Base-by-base conservation (phyloP, 2,329 filamentous ascomycete genomes). In the Niveomyces coronatus region DNA sequence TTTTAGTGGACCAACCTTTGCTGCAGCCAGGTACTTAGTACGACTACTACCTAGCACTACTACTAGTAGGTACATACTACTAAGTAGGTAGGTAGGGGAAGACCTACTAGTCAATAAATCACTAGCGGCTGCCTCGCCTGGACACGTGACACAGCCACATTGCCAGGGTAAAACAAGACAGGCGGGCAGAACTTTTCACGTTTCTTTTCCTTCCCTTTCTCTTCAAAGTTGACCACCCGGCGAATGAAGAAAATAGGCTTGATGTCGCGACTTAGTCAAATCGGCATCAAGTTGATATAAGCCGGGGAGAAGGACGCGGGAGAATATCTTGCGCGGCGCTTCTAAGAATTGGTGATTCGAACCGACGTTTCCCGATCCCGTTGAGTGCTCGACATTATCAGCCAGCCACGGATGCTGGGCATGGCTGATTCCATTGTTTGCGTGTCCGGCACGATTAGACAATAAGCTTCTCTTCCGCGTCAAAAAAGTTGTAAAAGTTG, bases 351-450 rank as follows among this genome's bases (percentile, higher is more conserved):
- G 71, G 66, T 61, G 67, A 71, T 63, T 71, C 67, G 67, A 62
- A 57, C 53, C 49, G 41, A 60, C 59, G 62, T 73, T 70, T 63
- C 65, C 65, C 71, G 68, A 67, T 76, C 71, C 73, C 73, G 73
- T 77, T 75, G 70, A 74, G 71, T 67, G 66, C 60, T 67, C 71
- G 67, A 76, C 70, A 74, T 71, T n/a, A n/a, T n/a, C n/a, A n/a
- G n/a, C n/a, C n/a, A n/a, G n/a, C n/a, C n/a, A n/a, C n/a, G n/a
- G n/a, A n/a, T n/a, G n/a, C n/a, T n/a, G n/a, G n/a, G n/a, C n/a
- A n/a, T n/a, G n/a, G n/a, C n/a, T n/a, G n/a, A n/a, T n/a, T n/a
- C n/a, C n/a, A n/a, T n/a, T n/a, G n/a, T n/a, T n/a, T n/a, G n/a
- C n/a, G n/a, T n/a, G n/a, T n/a, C n/a, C n/a, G n/a, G n/a, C n/a